Conservation (phyloP, 331 rosid genomes). For the Pyrus hybrid region DNA sequence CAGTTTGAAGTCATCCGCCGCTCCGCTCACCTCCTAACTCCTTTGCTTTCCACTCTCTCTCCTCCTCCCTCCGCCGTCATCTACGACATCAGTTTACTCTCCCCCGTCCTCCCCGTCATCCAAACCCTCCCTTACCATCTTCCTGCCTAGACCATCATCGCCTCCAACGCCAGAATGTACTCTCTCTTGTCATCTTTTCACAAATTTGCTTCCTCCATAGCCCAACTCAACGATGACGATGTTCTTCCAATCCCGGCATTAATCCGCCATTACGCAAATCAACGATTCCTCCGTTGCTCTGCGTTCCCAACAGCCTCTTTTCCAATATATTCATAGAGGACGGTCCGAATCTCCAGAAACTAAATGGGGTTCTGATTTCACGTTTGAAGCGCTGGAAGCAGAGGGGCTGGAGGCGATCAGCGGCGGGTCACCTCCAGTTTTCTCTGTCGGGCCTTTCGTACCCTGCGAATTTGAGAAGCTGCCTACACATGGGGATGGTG, state of each 20-base stretch:
- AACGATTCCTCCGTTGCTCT: constrained; percentile 38
- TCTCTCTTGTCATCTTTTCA: constrained; percentile 31
- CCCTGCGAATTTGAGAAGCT: constrained; percentile 41
- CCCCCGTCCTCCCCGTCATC: constrained; percentile 25
- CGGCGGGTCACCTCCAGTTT: constrained; percentile 35
- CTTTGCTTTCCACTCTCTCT: constrained; percentile 33
- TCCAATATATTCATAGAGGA: constrained; percentile 14
- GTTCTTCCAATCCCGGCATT: constrained; percentile 24
- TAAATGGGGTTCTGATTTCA: constrained; percentile 36
- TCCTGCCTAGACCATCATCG: constrained; percentile 33
- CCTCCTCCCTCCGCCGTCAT: constrained; percentile 39
- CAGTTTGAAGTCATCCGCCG: constrained; percentile 27
- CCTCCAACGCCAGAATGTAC: constrained; percentile 37
- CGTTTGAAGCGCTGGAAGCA: constrained; percentile 34
- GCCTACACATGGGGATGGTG: not conserved
- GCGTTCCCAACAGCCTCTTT: not conserved
- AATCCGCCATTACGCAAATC: constrained; percentile 19
- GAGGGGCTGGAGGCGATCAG: constrained; percentile 22
- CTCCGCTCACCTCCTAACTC: constrained; percentile 37
- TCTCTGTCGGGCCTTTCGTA: constrained; percentile 33
- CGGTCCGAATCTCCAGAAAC: constrained; percentile 13
- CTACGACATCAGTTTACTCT: constrained; percentile 22
- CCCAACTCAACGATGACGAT: not conserved
- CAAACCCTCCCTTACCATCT: constrained; percentile 5
- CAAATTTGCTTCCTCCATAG: not conserved